These are phyloP conservation scores for Physaria fendleri DNA, from an alignment of 345 rosid genomes.

Conservation along the genomic window DNA sequence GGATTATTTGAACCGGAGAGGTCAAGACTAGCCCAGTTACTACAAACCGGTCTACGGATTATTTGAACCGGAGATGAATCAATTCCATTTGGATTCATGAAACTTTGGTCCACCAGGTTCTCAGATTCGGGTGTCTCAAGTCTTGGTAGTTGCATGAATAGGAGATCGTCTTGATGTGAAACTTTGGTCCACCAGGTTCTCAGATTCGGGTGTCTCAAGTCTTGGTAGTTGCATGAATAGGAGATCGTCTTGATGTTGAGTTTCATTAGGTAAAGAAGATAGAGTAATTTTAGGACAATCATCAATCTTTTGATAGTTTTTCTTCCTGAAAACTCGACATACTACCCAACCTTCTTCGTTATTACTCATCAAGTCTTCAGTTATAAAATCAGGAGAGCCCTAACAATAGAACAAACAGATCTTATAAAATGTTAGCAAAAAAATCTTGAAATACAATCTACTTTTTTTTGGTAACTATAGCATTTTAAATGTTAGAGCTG, in stretches of 20 bases:
- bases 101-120: slow-evolving; percentile 38
- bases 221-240: slow-evolving; percentile 63
- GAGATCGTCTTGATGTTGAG: slow-evolving; percentile 17
- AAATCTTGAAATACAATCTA: too few species aligned
- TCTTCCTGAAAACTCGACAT: slow-evolving; percentile 88
- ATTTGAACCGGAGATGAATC: slow-evolving; percentile 20
- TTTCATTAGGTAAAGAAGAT: slow-evolving; percentile 38
- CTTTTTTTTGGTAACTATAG: too few species aligned
- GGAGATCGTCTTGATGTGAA: slow-evolving; percentile 24
- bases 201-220: slow-evolving; percentile 48
- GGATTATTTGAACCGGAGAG: slow-evolving; percentile 19
- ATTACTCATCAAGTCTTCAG: slow-evolving; percentile 38
- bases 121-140: slow-evolving; percentile 49
- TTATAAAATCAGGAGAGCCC: slow-evolving; percentile 5
- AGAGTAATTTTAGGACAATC: slow-evolving; percentile 60
- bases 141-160: slow-evolving; percentile 63
- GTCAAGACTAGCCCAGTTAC: slow-evolving; percentile 77
- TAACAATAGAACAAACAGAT: neutral
- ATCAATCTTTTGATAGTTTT: slow-evolving; percentile 75
- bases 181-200: slow-evolving; percentile 39
- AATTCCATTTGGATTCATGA: slow-evolving; percentile 17
- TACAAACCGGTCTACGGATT: slow-evolving; percentile 23
- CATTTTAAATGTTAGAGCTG: too few species aligned
- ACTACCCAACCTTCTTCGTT: slow-evolving; percentile 98
- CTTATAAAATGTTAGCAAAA: neutral